Evolutionary conservation across 2,329 filamentous ascomycete genomes (phyloP).

Genomic region (Alternaria arborescens): DNA sequence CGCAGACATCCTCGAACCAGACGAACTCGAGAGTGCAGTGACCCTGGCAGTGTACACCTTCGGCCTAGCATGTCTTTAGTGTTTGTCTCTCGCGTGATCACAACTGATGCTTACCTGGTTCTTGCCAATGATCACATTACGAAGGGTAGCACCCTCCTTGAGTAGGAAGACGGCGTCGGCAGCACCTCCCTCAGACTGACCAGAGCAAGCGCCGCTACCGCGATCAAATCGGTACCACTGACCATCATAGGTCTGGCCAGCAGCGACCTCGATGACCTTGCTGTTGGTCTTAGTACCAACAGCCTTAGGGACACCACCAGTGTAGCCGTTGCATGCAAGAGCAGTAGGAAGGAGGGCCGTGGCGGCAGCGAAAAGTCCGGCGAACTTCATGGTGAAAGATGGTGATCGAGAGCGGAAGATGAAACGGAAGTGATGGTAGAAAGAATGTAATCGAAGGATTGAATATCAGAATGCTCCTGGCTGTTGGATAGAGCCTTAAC

Average conservation of each 20-base stretch:
- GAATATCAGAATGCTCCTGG: conserved; percentile 8
- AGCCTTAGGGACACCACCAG: conserved; percentile 34
- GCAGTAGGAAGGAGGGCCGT: conserved; percentile 30
- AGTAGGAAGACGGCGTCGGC: conserved; percentile 56
- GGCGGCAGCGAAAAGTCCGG: conserved; percentile 22
- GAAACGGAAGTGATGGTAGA: not conserved
- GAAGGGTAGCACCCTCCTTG: conserved; percentile 58
- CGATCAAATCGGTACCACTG: conserved; percentile 39
- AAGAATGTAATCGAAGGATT: conserved; percentile 3
- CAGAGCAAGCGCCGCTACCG: conserved; percentile 35
- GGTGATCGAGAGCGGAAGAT: not conserved
- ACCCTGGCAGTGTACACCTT: conserved; percentile 61
- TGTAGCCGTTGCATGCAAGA: conserved; percentile 38
- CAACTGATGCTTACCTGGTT: conserved; percentile 43
- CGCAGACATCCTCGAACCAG: conserved; percentile 53
- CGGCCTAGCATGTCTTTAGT: conserved; percentile 37
- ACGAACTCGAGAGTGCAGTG: conserved; percentile 55
- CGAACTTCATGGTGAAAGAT: conserved; percentile 27
- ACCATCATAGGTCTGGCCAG: conserved; percentile 35
- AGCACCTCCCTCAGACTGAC: conserved; percentile 31
- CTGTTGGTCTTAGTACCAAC: conserved; percentile 38
- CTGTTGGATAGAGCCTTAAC: conserved; percentile 7
- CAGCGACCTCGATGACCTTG: conserved; percentile 35
- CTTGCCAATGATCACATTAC: conserved; percentile 63
- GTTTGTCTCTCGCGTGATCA: too few relatives aligned